phyloP scores from a whole-genome alignment of 164 flowering plant species.

The Aristolochia californica region DNA sequence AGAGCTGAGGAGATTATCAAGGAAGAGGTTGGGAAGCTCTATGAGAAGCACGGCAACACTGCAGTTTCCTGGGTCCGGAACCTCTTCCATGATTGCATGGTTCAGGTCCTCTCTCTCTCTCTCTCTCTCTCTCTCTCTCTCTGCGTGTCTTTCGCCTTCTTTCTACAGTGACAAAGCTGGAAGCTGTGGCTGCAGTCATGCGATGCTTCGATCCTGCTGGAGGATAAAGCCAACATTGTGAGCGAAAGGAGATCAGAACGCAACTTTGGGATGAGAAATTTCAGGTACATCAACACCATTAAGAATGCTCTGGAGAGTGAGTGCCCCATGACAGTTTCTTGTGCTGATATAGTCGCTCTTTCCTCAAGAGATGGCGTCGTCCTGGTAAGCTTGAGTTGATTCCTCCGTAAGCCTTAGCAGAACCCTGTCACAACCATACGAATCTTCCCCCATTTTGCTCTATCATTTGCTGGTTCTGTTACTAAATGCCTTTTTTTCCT shows the following conservation, averaged over 20 bases:
- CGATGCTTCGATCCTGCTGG: constrained; percentile 73
- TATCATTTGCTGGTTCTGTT: too few relatives aligned
- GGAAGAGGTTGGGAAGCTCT: constrained; percentile 46
- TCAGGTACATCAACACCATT: constrained; percentile 58
- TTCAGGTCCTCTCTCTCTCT: constrained; percentile 32
- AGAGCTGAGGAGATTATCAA: constrained; percentile 73
- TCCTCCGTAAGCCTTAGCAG: too few relatives aligned
- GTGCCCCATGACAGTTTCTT: constrained; percentile 75
- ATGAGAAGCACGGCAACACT: constrained; percentile 58
- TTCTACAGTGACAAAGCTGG: neutral
- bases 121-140: constrained; percentile 4
- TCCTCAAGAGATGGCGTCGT: constrained; percentile 70
- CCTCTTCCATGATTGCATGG: constrained; percentile 86
- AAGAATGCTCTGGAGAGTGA: constrained; percentile 59
- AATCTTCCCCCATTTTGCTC: too few relatives aligned
- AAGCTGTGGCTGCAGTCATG: constrained; percentile 40
- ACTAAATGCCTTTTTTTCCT: too few relatives aligned
- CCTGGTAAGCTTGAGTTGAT: constrained; percentile 27
- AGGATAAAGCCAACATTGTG: constrained; percentile 18
- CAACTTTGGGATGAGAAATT: constrained; percentile 83
- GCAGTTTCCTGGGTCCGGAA: constrained; percentile 82
- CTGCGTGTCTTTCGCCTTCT: neutral
- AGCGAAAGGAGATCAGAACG: constrained; percentile 55
- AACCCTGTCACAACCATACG: too few relatives aligned
- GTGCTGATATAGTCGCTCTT: constrained; percentile 84